A percentile compares a stretch with the other conserved stretches of the same genome.
phyloP scores from a whole-genome alignment of 495 filamentous ascomycete species.

The Eremomyces bilateralis region DNA sequence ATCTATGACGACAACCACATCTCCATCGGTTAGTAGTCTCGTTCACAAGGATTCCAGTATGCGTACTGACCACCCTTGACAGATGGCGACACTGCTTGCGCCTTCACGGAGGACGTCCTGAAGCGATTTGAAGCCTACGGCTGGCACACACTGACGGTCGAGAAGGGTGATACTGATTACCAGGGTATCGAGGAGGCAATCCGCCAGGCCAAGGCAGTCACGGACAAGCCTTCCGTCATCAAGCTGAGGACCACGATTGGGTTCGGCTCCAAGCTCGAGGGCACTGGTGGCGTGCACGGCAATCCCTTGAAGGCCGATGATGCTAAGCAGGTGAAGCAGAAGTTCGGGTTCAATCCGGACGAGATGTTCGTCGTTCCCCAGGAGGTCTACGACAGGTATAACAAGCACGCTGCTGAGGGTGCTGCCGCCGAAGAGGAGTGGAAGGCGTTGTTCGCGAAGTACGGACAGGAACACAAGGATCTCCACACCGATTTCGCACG shows the following conservation, averaged over 20 bases:
- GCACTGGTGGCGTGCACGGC: constrained; percentile 89
- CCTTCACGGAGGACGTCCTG: constrained; percentile 93
- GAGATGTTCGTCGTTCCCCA: constrained; percentile 87
- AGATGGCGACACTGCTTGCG: constrained; percentile 86
- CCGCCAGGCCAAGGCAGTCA: constrained; percentile 63
- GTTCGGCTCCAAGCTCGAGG: constrained; percentile 82
- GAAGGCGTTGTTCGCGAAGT: constrained; percentile 82
- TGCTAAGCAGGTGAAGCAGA: constrained; percentile 69
- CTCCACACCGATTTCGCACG: constrained; percentile 64
- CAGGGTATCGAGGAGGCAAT: constrained; percentile 77
- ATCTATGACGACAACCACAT: constrained; percentile 99
- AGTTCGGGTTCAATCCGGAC: constrained; percentile 90
- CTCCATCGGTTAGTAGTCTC: constrained; percentile 42
- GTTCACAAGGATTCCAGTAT: neutral
- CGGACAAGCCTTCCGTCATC: constrained; percentile 90
- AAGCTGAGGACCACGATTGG: constrained; percentile 96
- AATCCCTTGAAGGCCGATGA: constrained; percentile 88
- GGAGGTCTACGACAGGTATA: constrained; percentile 80
- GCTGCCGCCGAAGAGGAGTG: constrained; percentile 86
- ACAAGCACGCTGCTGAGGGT: constrained; percentile 59
- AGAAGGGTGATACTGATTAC: constrained; percentile 80
- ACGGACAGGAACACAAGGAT: constrained; percentile 48
- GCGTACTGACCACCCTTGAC: constrained; percentile 9
- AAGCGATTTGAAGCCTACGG: constrained; percentile 95
- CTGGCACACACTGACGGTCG: constrained; percentile 78